Evolutionary conservation across 2,329 filamentous ascomycete genomes (phyloP), one percentile per base, ranked within the genome.

Genomic region (Aureobasidium musti): DNA sequence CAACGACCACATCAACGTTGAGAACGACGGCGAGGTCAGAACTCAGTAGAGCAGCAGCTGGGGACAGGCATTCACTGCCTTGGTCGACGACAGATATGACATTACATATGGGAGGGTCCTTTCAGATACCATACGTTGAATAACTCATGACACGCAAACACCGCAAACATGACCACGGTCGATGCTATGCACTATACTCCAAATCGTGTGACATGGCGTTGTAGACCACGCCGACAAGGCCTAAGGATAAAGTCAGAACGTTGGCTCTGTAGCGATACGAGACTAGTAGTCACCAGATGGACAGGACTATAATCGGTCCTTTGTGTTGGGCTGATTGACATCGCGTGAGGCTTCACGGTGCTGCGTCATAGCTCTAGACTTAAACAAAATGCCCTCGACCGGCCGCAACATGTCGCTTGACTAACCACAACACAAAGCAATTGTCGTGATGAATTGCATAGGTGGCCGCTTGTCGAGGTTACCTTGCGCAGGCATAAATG

Each of bases 1-100:
- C 68, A 85, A 90, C 80, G 86, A 91, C 70, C 84, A 92, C 74
- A 82, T 97, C 77, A 84, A 92, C 52, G 90, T 97, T 67, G 94
- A 98, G 84, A 73, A 78, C 67, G 92, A 97, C 77, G 78, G 82
- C 56, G 82, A 86, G 73, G 86, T 96, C 69, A 87, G 71, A 73
- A 95, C 86, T 8, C 89, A 94, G 83, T 94, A 73, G 68, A 52
- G 28, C 53, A 35, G 26, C 52, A 33, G 28, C 14, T 5, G 19
- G 13, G 39, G 37, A 47, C 23, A 30, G 39, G 45, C 39, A 59
- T 33, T 3, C 33, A 39, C 13, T 26, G n/a, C 56, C 10, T 57
- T 41, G 37, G 37, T 61, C 41, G 57, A 63, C 59, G 23, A 50
- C 30, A 21, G 35, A 39, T 23, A 63, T 52, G 59, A 52, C 47